Base-by-base conservation (phyloP, 352 stramenopile species). In the Phytophthora lateralis region DNA sequence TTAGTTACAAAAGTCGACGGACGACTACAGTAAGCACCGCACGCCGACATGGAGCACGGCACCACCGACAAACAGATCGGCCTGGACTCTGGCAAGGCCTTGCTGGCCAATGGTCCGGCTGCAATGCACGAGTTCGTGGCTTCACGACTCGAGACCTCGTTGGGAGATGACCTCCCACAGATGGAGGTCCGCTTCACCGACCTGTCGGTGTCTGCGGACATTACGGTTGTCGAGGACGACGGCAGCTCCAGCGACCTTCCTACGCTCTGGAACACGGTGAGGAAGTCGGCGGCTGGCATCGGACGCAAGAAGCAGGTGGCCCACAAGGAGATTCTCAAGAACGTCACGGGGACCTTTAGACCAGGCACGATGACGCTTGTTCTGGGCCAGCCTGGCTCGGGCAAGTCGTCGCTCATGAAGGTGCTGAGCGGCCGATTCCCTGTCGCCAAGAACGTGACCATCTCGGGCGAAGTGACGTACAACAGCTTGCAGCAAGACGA, bases 151-250 rank as follows among this genome's bases (percentile, higher is more conserved):
- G 69, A 88, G 54, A 47, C 52, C 1, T 54, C 80, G 15, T 39
- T 82, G 17, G 78, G 78, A 15, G 46, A 53, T 18, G 59, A 64
- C 4, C 69, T 90, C 35, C 80, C 78, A 3, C 76, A 88, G 48
- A 78, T 87, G 60, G 80, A 90, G 50, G 69, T 90, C 30, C 80
- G 75, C 24, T 85, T 88, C 53, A 55, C 63, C 2, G 38, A 90
- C 49, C 37, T 90, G 43, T 78, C 71, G 10, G 46, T 87, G 30
- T 71, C 71, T n/a, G 80, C 78, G 0, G 63, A 89, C 27, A 66
- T 78, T 9, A 69, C 62, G 2, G 60, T 76, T 9, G 58, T 72
- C 11, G 64, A 57, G 30, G 61, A 79, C 49, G 54, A 62, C 27
- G 48, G 44, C 3, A 49, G 26, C 29, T 55, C 48, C 4, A 65